These are phyloP conservation scores for Dactylellina cionopaga DNA, from an alignment of 2,329 filamentous ascomycete genomes.

Conservation along the genomic window DNA sequence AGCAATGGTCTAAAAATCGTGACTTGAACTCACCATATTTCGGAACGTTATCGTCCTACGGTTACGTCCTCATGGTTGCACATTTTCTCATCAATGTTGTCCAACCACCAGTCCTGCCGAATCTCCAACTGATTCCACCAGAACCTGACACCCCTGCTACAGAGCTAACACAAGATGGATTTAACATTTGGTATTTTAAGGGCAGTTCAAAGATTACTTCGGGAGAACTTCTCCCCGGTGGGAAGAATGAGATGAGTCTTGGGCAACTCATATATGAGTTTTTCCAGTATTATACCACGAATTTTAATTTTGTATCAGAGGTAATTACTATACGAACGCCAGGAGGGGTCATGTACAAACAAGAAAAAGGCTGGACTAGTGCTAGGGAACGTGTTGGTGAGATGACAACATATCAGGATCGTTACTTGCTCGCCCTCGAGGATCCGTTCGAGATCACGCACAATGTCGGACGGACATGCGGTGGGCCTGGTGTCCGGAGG, in stretches of 20 bases:
- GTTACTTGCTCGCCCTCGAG: constrained; percentile 88
- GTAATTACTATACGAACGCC: constrained; percentile 79
- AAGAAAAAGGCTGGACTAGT: constrained; percentile 85
- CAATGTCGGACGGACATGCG: constrained; percentile 80
- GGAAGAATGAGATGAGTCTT: constrained; percentile 73
- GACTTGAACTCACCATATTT: constrained; percentile 88
- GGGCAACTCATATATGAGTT: constrained; percentile 81
- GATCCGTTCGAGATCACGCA: constrained; percentile 90
- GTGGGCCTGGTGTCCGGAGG: constrained; percentile 53
- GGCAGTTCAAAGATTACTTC: constrained; percentile 72
- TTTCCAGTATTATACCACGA: constrained; percentile 84
- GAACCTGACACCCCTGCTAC: constrained; percentile 51
- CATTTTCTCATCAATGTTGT: constrained; percentile 88
- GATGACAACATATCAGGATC: constrained; percentile 55
- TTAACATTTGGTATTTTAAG: constrained; percentile 78
- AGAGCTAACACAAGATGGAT: constrained; percentile 66
- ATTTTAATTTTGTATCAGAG: constrained; percentile 82
- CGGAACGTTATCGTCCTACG: constrained; percentile 82
- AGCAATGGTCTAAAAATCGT: constrained; percentile 83
- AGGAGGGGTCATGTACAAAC: constrained; percentile 77
- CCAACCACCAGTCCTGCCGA: constrained; percentile 82
- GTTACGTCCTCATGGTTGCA: constrained; percentile 89
- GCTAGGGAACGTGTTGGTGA: constrained; percentile 69
- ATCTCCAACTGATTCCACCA: constrained; percentile 73
- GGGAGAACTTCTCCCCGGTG: constrained; percentile 32